Evolutionary conservation across 139 green algal genomes (phyloP), one percentile per base, ranked within the genome.

Genomic region (Trebouxia sp.): DNA sequence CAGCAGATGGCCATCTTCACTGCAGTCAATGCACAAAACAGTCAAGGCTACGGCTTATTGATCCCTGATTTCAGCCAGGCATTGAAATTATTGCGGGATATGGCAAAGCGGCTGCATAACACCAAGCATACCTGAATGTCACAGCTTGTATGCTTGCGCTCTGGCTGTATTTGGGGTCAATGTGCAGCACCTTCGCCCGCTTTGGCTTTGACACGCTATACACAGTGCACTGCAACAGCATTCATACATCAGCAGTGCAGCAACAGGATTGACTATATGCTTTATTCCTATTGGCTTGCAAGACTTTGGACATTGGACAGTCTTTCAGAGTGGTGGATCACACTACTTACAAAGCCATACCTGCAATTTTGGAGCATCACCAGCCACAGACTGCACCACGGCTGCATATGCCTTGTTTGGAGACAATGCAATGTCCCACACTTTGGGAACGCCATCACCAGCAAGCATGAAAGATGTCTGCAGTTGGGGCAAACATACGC

Each of bases 191-290:
- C 42, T 56, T 77, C 35, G 69, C 22, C 24, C 69, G 42, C 42
- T 77, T 77, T 26, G 42, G 26, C 39, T 51, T 77, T 77, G 69
- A 24, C 69, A 77, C 10, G 42, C 9, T 55, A 28, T 77, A 77
- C 11, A 77, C 43, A 53, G 69, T 41, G 24, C 69, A 77, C 69
- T 77, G 69, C 69, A 69, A 22, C n/a, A n/a, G n/a, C n/a, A n/a
- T n/a, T n/a, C n/a, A n/a, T n/a, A n/a, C n/a, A n/a, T n/a, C 47
- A 72, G 11, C 42, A 45, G 11, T n/a, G 0, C 32, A 45, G 1
- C n/a, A 37, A 39, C 10, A 67, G 14, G 10, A n/a, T n/a, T n/a
- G n/a, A n/a, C n/a, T n/a, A n/a, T n/a, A n/a, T n/a, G n/a, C n/a
- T n/a, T n/a, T 58, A 17, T 28, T 17, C 50, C 50, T 22, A 58